Evolutionary conservation across 1,284 basidiomycete species (phyloP).

Genomic region (Apiotrichum gracile): DNA sequence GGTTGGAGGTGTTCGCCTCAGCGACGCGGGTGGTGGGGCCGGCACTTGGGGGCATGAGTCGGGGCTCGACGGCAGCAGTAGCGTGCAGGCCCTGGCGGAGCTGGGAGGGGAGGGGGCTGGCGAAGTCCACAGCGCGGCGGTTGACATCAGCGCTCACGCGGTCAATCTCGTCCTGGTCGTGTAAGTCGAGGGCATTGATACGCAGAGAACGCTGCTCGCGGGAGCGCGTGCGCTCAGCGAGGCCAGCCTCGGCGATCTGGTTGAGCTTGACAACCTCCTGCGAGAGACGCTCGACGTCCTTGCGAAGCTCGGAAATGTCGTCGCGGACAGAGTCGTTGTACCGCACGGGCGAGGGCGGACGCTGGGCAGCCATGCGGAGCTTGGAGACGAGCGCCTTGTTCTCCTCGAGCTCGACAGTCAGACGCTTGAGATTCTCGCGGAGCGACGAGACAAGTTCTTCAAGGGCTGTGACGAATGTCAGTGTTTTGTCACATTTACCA

Average conservation of each 20-base stretch:
- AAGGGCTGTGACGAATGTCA: conserved; percentile 57
- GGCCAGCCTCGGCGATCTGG: conserved; percentile 72
- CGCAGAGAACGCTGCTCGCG: conserved; percentile 15
- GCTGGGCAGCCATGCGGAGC: conserved; percentile 49
- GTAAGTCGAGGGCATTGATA: conserved; percentile 13
- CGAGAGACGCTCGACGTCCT: conserved; percentile 54
- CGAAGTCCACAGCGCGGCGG: background rate
- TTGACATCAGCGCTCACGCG: conserved; percentile 24
- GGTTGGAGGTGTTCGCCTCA: background rate
- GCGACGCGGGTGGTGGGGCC: conserved; percentile 4
- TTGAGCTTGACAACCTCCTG: conserved; percentile 75
- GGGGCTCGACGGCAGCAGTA: conserved; percentile 19
- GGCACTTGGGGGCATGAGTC: conserved; percentile 23
- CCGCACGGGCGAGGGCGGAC: conserved; percentile 22
- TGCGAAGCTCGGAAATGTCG: conserved; percentile 56
- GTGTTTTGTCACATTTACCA: background rate
- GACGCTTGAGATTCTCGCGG: conserved; percentile 63
- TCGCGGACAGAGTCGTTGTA: conserved; percentile 23
- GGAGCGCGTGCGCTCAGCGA: conserved; percentile 58
- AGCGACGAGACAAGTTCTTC: conserved; percentile 69
- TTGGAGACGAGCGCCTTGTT: conserved; percentile 62
- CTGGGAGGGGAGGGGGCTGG: conserved; percentile 22
- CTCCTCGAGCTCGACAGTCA: conserved; percentile 68
- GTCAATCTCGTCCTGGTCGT: conserved; percentile 27
- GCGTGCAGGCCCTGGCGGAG: conserved; percentile 37